Evolutionary conservation across 1,139 yeast species (phyloP), one percentile per base, ranked within the genome.

Genomic region (Diutina siamensis): DNA sequence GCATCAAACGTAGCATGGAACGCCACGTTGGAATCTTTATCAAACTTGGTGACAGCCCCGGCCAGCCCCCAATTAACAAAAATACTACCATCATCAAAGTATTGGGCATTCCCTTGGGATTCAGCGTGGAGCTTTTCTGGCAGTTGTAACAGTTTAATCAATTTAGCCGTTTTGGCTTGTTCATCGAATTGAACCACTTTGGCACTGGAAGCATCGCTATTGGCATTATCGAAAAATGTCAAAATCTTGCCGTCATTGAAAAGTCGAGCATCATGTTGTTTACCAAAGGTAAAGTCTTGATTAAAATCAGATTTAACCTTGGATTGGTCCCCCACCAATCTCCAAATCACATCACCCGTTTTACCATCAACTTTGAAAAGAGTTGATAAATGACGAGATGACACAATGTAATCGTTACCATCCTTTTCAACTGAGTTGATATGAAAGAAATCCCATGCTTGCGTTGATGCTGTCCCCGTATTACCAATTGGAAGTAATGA

Each of bases 381-480:
- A 3, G 70, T 53, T 20, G 69, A 61, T 38, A 61, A 57, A 51
- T 65, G 61, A 51, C 72, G 58, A 3, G 69, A 64, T 2, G 68
- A 64, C 18, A 67, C 44, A 27, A 66, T 47, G 50, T 64, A 67
- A 49, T 65, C 61, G 41, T 62, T 50, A 13, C 53, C 60, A 51
- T 66, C 68, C 48, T 67, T 67, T 47, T 65, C 70, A 33, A 66
- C 67, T 1, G 71, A 65, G 47, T 67, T 67, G 49, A 66, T 64
- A 49, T 67, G 72, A 58, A 67, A 64, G 49, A 62, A 67, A 49
- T 67, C 72, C 67, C 69, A 67, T 4, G 71, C 70, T 49, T 59
- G 62, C 46, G 61, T 55, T 7, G 68, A 61, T 58, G 47, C 49
- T 53, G 1, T 35, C 9, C n/a, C 69, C 71, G 22, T 57, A 21